phyloP scores from a whole-genome alignment of 495 filamentous ascomycete species.

The Cercophora newfieldiana region DNA sequence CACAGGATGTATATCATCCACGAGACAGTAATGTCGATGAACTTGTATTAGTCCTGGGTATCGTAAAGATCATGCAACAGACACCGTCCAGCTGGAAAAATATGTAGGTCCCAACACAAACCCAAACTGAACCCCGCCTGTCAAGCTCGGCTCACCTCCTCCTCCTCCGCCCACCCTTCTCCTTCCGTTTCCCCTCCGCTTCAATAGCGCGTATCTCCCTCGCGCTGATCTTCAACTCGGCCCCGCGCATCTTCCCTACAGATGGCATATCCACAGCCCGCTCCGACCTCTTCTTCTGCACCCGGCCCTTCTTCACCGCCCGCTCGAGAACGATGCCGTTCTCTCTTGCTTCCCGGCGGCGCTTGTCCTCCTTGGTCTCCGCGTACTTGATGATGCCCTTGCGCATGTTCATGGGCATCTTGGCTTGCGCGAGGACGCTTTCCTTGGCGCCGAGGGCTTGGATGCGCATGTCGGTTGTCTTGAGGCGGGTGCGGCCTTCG shows the following conservation, averaged over 20 bases:
- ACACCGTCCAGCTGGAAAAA: no score
- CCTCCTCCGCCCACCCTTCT: slow-evolving; percentile 30
- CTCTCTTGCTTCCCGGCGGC: slow-evolving; percentile 78
- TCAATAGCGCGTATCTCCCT: slow-evolving; percentile 72
- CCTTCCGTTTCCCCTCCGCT: slow-evolving; percentile 31
- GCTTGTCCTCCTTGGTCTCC: slow-evolving; percentile 61
- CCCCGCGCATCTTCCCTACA: slow-evolving; percentile 77
- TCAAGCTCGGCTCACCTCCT: no score
- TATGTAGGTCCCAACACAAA: no score
- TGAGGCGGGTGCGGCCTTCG: slow-evolving; percentile 54
- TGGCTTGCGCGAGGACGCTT: slow-evolving; percentile 70
- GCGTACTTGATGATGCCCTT: slow-evolving; percentile 74
- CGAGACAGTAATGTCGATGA: no score
- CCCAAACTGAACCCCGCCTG: no score
- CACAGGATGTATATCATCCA: no score
- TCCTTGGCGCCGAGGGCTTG: slow-evolving; percentile 75
- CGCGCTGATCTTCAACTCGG: slow-evolving; percentile 75
- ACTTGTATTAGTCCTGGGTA: no score
- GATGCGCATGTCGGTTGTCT: slow-evolving; percentile 79
- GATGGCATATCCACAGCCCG: slow-evolving; percentile 70
- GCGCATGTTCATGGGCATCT: slow-evolving; percentile 80
- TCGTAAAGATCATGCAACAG: no score
- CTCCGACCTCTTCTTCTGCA: slow-evolving; percentile 56
- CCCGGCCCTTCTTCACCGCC: slow-evolving; percentile 33
- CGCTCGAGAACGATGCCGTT: slow-evolving; percentile 90